Percentiles rank a stretch among this genome's conserved stretches.
phyloP scores from a whole-genome alignment of 192 early-diverging fungal genomes.

The Neocallimastix lanati region DNA sequence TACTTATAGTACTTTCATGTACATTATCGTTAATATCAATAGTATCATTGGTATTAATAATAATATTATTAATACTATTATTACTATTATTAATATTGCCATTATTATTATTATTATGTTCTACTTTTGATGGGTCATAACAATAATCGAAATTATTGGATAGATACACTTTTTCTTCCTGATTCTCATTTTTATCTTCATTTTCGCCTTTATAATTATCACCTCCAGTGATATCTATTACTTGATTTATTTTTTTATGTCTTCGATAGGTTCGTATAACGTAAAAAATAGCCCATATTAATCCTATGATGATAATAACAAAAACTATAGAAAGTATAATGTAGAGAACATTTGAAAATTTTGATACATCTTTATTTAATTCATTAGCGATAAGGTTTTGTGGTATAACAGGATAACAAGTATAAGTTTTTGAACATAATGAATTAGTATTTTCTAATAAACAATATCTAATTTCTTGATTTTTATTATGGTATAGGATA shows the following conservation, averaged over 20 bases:
- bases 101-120: not conserved
- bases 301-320: not conserved
- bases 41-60: too few species aligned
- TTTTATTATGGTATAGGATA: not conserved
- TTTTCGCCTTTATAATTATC: too few species aligned
- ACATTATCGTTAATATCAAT: too few species aligned
- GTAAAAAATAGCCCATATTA: not conserved
- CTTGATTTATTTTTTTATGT: not conserved
- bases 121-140: not conserved
- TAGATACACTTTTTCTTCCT: not conserved
- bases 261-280: not conserved
- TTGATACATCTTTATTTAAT: not conserved
- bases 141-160: not conserved
- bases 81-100: too few species aligned
- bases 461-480: not conserved
- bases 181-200: not conserved
- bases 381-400: not conserved
- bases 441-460: not conserved
- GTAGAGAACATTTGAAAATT: not conserved
- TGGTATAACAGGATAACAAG: not conserved
- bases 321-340: not conserved
- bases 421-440: not conserved
- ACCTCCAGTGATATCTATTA: not conserved
- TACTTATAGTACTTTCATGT: too few species aligned
- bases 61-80: too few species aligned